Base-by-base conservation (phyloP, 2,329 filamentous ascomycete species). In the Sclerotinia sclerotiorum region DNA sequence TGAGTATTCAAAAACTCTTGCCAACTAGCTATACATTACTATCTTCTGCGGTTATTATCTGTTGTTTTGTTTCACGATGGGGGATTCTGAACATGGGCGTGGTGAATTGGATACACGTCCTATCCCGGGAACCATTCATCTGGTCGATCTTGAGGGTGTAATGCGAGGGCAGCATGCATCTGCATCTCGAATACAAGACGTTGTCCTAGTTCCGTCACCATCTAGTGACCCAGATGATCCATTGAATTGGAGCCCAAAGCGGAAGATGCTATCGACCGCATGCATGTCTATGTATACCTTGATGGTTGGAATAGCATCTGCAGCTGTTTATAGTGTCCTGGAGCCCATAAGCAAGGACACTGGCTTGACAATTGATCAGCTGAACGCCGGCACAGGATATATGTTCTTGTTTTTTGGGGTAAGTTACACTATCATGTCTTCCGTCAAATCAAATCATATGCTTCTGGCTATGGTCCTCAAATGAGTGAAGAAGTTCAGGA, bases 251-350 rank as follows among this genome's bases (percentile, higher is more conserved):
- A 75, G 72, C 8, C 71, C 71, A 5, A 70, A 70, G 5, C 76
- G 79, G 13, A 81, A 80, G 69, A 65, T 74, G 35, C 65, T 77
- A 35, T 73, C 78, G 1, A 68, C 75, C 10, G 69, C 70, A 42
- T 74, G 74, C 52, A 69, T 75, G 46, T 74, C 75, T 55, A 73
- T 83, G n/a, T 84, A 84, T 71, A 81, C 80, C 1, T 78, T 83
- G 55, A 81, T 81, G 75, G 79, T 80, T 19, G 83, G 83, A n/a
- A 82, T 85, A 57, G 79, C 83, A 5, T 78, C 78, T 27, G 80
- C 83, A 1, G 79, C 81, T 11, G 80, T 83, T n/a, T 85, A 85
- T 72, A 82, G 80, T 10, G 81, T 85, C 10, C 76, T 85, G 11
- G 80, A 80, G 6, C 80, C 81, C 15, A 82, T 85, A 51, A 80